Evolutionary conservation across 1,284 basidiomycete species (phyloP), one percentile per base, ranked within the genome.

Genomic region (Ustilago bromivora): DNA sequence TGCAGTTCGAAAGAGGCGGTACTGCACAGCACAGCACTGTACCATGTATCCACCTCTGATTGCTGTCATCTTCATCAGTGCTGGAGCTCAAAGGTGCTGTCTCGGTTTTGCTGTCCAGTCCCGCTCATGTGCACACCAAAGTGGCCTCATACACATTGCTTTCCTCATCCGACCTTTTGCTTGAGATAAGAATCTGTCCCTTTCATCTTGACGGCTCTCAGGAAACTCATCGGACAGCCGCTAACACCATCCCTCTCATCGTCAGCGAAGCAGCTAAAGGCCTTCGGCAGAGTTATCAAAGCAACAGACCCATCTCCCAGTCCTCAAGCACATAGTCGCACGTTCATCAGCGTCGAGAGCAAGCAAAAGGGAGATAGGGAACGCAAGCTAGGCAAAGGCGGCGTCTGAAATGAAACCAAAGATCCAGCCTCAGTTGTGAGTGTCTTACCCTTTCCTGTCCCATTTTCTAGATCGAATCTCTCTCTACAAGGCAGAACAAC

Each of bases 371-470:
- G n/a, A 15, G 40, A 46, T 28, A 46, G 57, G 23, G 34, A 23
- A 13, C 23, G 23, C 23, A 23, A 23, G 2, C 23, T 23, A 23
- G 23, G 23, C 23, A 31, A 13, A 23, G 61, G 43, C 66, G 66
- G 66, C 61, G 61, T 69, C 61, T 59, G 61, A 69, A 51, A 49
- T 69, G 66, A 63, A 43, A 69, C 61, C n/a, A 46, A 11, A 7
- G 7, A 2, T 19, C 17, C 43, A 46, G 43, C 43, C n/a, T 46
- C 6, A 19, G 23, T 23, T 23, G 23, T 15, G 23, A 19, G 11
- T 46, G 43, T 19, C 19, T 46, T 46, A 46, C 17, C 43, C 6
- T n/a, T 46, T 46, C n/a, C n/a, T 8, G 2, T n/a, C 7, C n/a
- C 12, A 3, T 8, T 46, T 46, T 46, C 13, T 13, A 46, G 43